Evolutionary conservation across 306 rosid genomes (phyloP), one percentile per base, ranked within the genome.

Genomic region (Ochetophila trinervis): DNA sequence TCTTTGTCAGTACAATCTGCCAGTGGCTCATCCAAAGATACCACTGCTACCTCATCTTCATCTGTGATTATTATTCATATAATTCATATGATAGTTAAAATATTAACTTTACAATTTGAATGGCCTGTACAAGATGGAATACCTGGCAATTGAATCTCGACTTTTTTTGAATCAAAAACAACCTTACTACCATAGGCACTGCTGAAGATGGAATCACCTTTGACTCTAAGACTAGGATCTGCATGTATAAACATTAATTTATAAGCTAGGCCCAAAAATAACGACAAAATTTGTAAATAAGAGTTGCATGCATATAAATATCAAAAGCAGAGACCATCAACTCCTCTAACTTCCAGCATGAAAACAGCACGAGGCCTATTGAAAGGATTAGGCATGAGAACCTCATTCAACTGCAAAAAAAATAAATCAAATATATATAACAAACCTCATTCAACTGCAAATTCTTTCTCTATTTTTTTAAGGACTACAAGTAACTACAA

Each of bases 341-440:
- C 48, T 83, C 91, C 97, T 78, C 66, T 65, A 65, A 94, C 78
- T 83, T 90, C 91, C 67, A 94, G 88, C 77, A 82, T 71, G 62
- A 90, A 80, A 66, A 88, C 97, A 47, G 95, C 87, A 30, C 79
- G 87, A 20, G 99, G 99, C 79, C 96, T 87, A 21, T 81, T 74
- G 84, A 94, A 90, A 8, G 99, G 99, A 87, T 94, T 88, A 44
- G 99, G 99, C 63, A 27, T 53, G 53, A 94, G 84, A 74, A 94
- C 65, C 54, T 78, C 90, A 82, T 90, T 88, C 82, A 94, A 82
- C 99, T 93, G 95, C 79, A 79, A 71, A 40, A 81, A 68, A 34
- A 34, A 57, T 61, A 66, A 5, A 67, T 73, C 22, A 74, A 67
- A 64, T 10, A 70, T 16, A 54, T 13, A 62, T 57, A 45, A 72